Evolutionary conservation across 2,329 filamentous ascomycete species (phyloP).

Genomic region (Thelonectria discophora): DNA sequence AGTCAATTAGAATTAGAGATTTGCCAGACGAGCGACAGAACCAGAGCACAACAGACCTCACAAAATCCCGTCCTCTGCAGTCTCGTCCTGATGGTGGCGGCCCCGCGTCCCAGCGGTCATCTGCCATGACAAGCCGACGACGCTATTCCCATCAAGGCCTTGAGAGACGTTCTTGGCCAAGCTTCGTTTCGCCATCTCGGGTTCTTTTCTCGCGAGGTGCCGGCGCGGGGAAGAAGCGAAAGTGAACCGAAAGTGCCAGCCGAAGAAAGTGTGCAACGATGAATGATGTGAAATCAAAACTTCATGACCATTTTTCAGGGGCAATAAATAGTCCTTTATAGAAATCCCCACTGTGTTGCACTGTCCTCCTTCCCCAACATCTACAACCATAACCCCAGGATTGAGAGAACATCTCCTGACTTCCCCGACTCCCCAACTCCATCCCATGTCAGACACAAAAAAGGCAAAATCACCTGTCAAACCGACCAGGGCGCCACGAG

Average conservation of each 20-base stretch:
- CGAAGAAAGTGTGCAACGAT: too few species aligned
- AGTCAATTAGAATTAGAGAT: background rate
- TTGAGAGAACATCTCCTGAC: background rate
- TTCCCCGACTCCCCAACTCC: background rate
- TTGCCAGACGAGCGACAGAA: background rate
- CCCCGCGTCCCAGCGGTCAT: conserved; percentile 1
- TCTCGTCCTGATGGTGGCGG: background rate
- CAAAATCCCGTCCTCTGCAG: background rate
- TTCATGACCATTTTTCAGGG: too few species aligned
- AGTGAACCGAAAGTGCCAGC: conserved; percentile 13
- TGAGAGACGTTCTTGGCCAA: conserved; percentile 12
- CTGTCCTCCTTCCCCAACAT: background rate
- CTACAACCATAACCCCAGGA: background rate
- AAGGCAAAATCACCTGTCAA: conserved; percentile 4
- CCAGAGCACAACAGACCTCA: background rate
- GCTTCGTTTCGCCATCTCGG: conserved; percentile 32
- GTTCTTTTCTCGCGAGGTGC: conserved; percentile 37
- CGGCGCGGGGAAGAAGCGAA: conserved; percentile 28
- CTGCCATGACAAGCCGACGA: background rate
- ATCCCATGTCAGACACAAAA: background rate
- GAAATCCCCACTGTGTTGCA: too few species aligned
- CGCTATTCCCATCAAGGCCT: conserved; percentile 18
- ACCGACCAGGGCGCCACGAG: conserved; percentile 1
- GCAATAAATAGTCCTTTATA: too few species aligned
- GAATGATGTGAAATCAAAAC: too few species aligned